Evolutionary conservation across 2,329 filamentous ascomycete species (phyloP).

Genomic region (Fonsecaea multimorphosa): DNA sequence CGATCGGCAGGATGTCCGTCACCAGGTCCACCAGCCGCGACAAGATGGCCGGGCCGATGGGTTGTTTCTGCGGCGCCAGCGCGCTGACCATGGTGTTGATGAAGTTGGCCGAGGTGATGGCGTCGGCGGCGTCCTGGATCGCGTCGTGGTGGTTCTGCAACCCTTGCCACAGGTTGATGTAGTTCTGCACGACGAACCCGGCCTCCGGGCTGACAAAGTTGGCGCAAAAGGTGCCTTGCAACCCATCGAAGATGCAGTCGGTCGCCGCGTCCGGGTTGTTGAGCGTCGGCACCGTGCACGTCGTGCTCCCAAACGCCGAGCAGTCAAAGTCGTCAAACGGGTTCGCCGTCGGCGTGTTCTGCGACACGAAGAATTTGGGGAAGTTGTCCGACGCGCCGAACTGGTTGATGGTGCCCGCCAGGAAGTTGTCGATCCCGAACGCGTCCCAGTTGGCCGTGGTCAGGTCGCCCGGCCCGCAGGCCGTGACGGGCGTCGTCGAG

Average conservation of each 20-base stretch:
- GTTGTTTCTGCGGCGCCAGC: slow-evolving; percentile 15
- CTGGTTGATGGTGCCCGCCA: slow-evolving; percentile 18
- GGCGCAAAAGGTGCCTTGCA: slow-evolving; percentile 12
- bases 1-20: slow-evolving; percentile 15
- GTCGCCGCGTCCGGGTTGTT: slow-evolving; percentile 16
- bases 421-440: slow-evolving; percentile 21
- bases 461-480: slow-evolving; percentile 13
- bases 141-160: slow-evolving; percentile 25
- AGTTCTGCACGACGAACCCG: slow-evolving; percentile 23
- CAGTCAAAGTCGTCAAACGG: slow-evolving; percentile 21
- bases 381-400: slow-evolving; percentile 22
- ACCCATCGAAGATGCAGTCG: slow-evolving; percentile 15
- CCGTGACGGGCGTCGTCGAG: slow-evolving; percentile 4
- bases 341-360: slow-evolving; percentile 17
- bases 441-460: slow-evolving; percentile 20
- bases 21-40: slow-evolving; percentile 14
- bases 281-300: slow-evolving; percentile 5
- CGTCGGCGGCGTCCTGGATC: slow-evolving; percentile 18
- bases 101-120: slow-evolving; percentile 16
- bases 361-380: slow-evolving; percentile 22
- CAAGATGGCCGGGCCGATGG: slow-evolving; percentile 15
- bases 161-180: slow-evolving; percentile 25
- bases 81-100: slow-evolving; percentile 22
- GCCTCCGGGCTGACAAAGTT: slow-evolving; percentile 19
- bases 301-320: slow-evolving; percentile 15